Evolutionary conservation across 306 rosid genomes (phyloP), one percentile per base, ranked within the genome.

Genomic region (Quercus glauca): DNA sequence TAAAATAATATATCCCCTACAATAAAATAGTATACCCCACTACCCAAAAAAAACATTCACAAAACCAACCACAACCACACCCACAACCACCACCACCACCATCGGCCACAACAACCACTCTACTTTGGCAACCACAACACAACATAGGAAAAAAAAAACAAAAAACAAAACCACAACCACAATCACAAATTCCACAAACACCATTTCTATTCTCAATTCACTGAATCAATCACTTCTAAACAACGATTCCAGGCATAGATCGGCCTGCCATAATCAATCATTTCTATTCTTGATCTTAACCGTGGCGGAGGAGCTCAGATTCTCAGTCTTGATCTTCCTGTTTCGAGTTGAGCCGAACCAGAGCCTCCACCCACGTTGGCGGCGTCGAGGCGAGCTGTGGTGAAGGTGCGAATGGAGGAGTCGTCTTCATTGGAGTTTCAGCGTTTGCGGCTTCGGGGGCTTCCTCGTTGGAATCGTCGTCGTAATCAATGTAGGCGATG

Each of bases 371-470:
- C 26, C 35, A n/a, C 73, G 6, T 79, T 74, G n/a, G 85, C 52
- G 55, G 83, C 90, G 41, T 87, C 90, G 37, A 95, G 92, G 25
- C 97, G 91, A 3, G 96, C 83, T 0, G 98, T 87, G 0, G 93
- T 95, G 91, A 95, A 95, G 64, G 85, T 89, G 10, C 98, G 96
- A 90, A 95, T 89, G 79, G 97, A 93, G 33, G 87, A 97, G 51
- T 92, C 85, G 74, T 35, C 41, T 35, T 89, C 90, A 35, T 90
- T 84, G 69, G 89, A 94, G 69, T 87, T 13, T 93, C 94, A 13
- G 90, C 92, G 23, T 88, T 97, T 60, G 83, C 97, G 23, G 89
- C 91, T 28, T 85, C 86, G 4, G 83, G 96, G 35, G 90, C 91
- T 28, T 85, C 87, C 28, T 83, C 89, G 60, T 92, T 97, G 29